A percentile compares a stretch with the other conserved stretches of the same genome.
Evolutionary conservation across 176 grass and related monocot species (phyloP).

Genomic region (Cenchrus purpureus): DNA sequence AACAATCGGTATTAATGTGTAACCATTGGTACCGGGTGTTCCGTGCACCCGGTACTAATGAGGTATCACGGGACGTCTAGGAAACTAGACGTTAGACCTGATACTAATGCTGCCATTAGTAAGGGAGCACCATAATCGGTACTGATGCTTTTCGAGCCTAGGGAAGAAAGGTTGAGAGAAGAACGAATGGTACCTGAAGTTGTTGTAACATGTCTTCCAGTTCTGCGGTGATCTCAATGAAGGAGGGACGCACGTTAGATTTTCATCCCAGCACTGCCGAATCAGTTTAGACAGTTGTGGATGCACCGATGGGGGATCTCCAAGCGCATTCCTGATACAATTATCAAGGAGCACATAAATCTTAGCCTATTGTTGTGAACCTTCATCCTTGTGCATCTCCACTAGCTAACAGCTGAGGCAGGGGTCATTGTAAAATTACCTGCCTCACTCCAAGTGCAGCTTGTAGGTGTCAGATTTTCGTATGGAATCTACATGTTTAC

Average conservation of each 20-base stretch:
- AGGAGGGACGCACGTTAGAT: constrained; percentile 57
- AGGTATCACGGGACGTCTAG: too few relatives aligned
- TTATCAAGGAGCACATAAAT: constrained; percentile 38
- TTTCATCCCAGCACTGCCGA: constrained; percentile 71
- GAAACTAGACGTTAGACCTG: too few relatives aligned
- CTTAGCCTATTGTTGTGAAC: constrained; percentile 15
- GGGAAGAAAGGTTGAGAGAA: too few relatives aligned
- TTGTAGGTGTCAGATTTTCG: constrained; percentile 89
- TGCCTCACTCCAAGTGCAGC: constrained; percentile 90
- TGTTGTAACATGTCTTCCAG: constrained; percentile 64
- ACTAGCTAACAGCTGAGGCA: constrained; percentile 4
- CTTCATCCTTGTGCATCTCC: background rate
- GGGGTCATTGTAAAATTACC: constrained; percentile 44
- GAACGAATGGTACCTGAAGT: constrained; percentile 53
- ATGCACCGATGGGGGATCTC: constrained; percentile 53
- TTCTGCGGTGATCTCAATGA: constrained; percentile 70
- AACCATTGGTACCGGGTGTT: too few relatives aligned
- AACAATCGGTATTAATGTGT: too few relatives aligned
- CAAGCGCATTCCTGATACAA: constrained; percentile 63
- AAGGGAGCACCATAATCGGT: too few relatives aligned
- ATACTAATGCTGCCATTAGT: too few relatives aligned
- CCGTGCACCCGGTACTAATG: too few relatives aligned
- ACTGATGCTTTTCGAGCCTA: too few relatives aligned
- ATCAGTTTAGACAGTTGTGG: constrained; percentile 65
- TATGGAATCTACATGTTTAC: constrained; percentile 79